These are phyloP conservation scores for Penicillium sp. DNA, from an alignment of 2,329 filamentous ascomycete species.

Conservation along the genomic window DNA sequence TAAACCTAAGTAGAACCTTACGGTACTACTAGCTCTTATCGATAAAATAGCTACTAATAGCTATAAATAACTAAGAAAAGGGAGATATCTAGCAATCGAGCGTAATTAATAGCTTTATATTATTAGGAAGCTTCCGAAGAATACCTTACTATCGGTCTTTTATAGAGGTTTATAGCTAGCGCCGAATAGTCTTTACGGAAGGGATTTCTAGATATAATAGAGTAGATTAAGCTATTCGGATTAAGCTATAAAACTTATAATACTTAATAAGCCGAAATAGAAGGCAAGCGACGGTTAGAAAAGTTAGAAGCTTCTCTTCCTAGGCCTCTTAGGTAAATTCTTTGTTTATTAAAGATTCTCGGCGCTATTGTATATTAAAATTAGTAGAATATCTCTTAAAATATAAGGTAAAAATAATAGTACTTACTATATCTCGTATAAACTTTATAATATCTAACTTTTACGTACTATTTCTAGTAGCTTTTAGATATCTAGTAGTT, in stretches of 20 bases:
- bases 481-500: not conserved
- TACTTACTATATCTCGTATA: not conserved
- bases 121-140: not conserved
- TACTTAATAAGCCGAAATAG: conserved; percentile 8
- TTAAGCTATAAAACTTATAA: conserved; percentile 3
- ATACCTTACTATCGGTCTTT: not conserved
- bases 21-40: no score
- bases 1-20: no score
- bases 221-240: conserved; percentile 2
- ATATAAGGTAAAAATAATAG: no score
- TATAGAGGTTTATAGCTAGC: not conserved
- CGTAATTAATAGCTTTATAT: conserved; percentile 4
- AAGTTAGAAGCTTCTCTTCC: conserved; percentile 1
- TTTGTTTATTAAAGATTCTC: not conserved
- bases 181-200: not conserved
- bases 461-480: no score
- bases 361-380: not conserved
- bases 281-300: conserved; percentile 1
- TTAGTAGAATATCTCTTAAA: not conserved
- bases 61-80: no score
- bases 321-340: not conserved
- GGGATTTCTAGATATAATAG: conserved; percentile 5
- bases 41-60: no score
- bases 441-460: not conserved
- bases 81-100: conserved; percentile 7